Conservation (phyloP, 106 monocot species). For the Dendrobium catenatum region DNA sequence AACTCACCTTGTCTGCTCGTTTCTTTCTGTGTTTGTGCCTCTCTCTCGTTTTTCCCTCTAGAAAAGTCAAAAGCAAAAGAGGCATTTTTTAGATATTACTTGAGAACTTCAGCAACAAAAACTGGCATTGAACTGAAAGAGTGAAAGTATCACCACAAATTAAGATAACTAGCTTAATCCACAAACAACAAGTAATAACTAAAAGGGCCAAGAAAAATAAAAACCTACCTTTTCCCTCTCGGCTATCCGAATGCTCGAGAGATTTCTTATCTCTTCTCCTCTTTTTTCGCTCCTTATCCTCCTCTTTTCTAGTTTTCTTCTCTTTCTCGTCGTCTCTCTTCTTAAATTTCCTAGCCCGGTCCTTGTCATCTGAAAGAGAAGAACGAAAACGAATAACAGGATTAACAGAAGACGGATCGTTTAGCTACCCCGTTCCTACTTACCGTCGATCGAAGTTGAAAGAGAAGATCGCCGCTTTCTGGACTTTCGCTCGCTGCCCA, state of each 20-base stretch:
- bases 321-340: slow-evolving; percentile 1
- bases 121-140: background rate
- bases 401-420: background rate
- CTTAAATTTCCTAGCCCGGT: background rate
- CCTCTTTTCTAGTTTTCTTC: background rate
- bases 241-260: background rate
- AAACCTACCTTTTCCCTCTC: slow-evolving; percentile 1
- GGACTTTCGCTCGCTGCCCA: background rate
- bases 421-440: background rate
- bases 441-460: background rate
- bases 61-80: background rate
- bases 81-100: background rate
- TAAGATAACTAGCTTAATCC: background rate
- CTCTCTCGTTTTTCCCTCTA: background rate
- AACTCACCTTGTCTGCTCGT: background rate
- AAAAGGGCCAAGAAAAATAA: background rate
- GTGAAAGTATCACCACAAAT: background rate
- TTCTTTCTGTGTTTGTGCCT: background rate
- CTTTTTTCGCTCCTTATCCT: slow-evolving; percentile 6
- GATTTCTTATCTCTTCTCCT: background rate
- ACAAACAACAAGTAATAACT: background rate
- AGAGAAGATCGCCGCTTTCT: slow-evolving; percentile 7
- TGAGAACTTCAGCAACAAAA: background rate
- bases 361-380: slow-evolving; percentile 4
- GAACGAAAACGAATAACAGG: background rate